Percentiles rank a stretch among this genome's conserved stretches.
Evolutionary conservation across 2,329 filamentous ascomycete genomes (phyloP).

Genomic region (Phialophora verrucosa): DNA sequence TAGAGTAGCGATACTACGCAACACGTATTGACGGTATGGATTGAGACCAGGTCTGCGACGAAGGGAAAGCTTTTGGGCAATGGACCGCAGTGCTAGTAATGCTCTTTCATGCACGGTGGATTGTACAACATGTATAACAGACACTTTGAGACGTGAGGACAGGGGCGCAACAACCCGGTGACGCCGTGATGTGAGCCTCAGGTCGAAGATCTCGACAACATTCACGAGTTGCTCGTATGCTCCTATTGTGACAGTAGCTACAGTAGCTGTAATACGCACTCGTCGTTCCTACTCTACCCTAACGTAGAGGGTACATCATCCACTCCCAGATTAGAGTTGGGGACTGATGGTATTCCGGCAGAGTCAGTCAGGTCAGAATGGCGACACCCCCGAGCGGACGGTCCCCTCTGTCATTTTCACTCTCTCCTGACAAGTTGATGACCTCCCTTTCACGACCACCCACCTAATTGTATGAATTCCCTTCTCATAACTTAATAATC

Average conservation of each 20-base stretch:
- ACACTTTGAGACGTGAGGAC: neutral
- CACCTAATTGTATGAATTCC: neutral
- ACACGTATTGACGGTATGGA: neutral
- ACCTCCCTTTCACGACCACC: neutral
- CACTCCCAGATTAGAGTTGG: neutral
- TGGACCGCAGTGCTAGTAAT: neutral
- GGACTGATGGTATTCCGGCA: neutral
- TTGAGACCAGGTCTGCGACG: neutral
- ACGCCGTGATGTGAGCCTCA: neutral
- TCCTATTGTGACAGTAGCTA: neutral
- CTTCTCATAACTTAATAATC: neutral
- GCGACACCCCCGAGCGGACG: neutral
- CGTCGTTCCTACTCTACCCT: neutral
- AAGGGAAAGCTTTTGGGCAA: neutral
- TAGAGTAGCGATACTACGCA: conserved; percentile 17
- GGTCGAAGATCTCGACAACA: neutral
- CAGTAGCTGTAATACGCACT: neutral
- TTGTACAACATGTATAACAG: neutral
- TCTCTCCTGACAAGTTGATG: neutral
- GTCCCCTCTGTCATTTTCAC: neutral
- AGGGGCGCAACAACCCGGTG: neutral
- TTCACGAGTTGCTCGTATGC: too few species aligned
- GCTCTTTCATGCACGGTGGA: neutral
- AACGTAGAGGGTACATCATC: neutral
- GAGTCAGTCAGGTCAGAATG: neutral